Evolutionary conservation across 2,329 filamentous ascomycete genomes (phyloP), one percentile per base, ranked within the genome.

Genomic region (Aspergillus sp.): DNA sequence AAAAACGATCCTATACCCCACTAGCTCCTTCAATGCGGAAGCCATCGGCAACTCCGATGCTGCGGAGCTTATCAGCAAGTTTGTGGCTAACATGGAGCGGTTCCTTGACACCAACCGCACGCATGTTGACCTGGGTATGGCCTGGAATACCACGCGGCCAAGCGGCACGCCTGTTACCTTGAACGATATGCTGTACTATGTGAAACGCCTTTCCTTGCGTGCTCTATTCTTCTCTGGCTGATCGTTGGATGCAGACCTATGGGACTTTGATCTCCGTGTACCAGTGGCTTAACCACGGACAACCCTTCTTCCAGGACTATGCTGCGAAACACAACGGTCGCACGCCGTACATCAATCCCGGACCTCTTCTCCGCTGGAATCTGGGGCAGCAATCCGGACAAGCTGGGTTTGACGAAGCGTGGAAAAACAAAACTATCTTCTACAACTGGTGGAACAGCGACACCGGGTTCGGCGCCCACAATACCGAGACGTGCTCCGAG

Each of bases 341-440:
- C 13, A 51, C 48, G 11, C 66, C 65, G 11, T 67, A 64, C 45
- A 60, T 68, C 10, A 66, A 68, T 41, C 65, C 65, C n/a, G 62
- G 59, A 7, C 63, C 64, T 14, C 55, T 65, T 2, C 50, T 54
- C 1, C 60, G 62, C 35, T 65, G 62, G 62, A 19, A 51, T 2
- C 59, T 57, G 49, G 60, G 59, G 3, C 57, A 61, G 22, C 54
- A 55, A 14, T 57, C 52, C 6, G 57, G 61, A 1, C 40, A 60
- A 10, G 35, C 41, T 1, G 50, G 48, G 4, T 63, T 66, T 38
- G 56, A 59, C 4, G 55, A 59, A n/a, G 69, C 69, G 9, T 38
- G 62, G 22, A 51, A 48, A 3, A 69, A 71, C 50, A 71, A 68
- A 55, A 70, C 67, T 7, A 50, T 65, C 16, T 67, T 71, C 51